A percentile compares a stretch with the other conserved stretches of the same genome.
Evolutionary conservation across 768 basidiomycete species (phyloP).

Genomic region (Boletus rubropictus): DNA sequence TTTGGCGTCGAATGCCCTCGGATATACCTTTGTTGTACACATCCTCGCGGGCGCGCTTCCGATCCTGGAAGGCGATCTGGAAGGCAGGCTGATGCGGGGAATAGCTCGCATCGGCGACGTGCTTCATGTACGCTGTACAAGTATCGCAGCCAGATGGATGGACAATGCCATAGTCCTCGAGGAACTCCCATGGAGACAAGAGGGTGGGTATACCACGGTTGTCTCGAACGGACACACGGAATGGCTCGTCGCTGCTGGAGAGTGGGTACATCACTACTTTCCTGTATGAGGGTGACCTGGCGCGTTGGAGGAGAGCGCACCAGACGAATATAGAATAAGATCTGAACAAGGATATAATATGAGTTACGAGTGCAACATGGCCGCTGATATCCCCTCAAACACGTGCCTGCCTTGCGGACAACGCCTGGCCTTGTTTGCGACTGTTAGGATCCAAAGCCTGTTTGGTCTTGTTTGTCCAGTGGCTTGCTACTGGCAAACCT

Average conservation of each 20-base stretch:
- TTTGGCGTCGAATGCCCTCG: conserved; percentile 39
- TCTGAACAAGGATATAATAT: conserved; percentile 15
- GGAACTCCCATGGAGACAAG: conserved; percentile 36
- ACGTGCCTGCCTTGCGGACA: conserved; percentile 29
- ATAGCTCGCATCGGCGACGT: conserved; percentile 36
- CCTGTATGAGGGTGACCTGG: conserved; percentile 4
- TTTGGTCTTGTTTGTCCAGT: conserved; percentile 18
- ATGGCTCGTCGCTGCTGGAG: conserved; percentile 30
- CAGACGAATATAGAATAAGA: conserved; percentile 13
- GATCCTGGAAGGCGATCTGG: conserved; percentile 37
- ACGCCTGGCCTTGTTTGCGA: conserved; percentile 26
- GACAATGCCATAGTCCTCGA: conserved; percentile 37
- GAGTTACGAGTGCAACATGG: conserved; percentile 9
- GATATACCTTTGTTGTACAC: conserved; percentile 35
- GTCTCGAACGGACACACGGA: conserved; percentile 25
- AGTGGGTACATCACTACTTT: conserved; percentile 28
- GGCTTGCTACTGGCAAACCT: conserved; percentile 31
- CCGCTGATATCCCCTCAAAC: conserved; percentile 27
- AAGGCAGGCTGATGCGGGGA: conserved; percentile 35
- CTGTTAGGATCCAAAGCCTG: conserved; percentile 20
- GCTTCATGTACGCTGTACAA: conserved; percentile 37
- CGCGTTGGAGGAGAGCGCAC: conserved; percentile 12
- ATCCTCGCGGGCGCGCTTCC: conserved; percentile 35
- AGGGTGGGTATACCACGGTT: conserved; percentile 31
- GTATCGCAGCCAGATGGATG: conserved; percentile 36